Evolutionary conservation across 768 basidiomycete species (phyloP).

Genomic region (Lactarius pseudohatsudake): DNA sequence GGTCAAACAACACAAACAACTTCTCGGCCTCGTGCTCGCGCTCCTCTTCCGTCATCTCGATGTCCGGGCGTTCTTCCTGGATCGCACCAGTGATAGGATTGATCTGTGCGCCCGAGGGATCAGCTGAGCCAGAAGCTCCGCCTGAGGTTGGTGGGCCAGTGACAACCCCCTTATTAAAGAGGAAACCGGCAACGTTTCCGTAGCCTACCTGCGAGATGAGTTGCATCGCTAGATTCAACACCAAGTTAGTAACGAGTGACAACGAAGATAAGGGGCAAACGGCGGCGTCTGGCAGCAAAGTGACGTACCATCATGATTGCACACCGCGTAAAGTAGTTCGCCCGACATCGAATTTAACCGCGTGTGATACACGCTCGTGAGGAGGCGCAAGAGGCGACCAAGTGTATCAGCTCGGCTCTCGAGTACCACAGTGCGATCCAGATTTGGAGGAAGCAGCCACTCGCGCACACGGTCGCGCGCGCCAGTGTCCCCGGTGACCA

Average conservation of each 20-base stretch:
- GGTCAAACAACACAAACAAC: conserved; percentile 87
- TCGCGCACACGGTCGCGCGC: conserved; percentile 58
- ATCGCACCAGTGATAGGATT: conserved; percentile 88
- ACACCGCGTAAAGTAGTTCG: conserved; percentile 83
- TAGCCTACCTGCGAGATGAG: conserved; percentile 86
- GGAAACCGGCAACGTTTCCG: conserved; percentile 92
- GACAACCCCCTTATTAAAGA: conserved; percentile 88
- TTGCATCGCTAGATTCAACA: conserved; percentile 49
- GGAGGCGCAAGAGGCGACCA: conserved; percentile 76
- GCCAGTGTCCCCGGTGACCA: conserved; percentile 63
- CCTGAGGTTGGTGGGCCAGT: conserved; percentile 49
- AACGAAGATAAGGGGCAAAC: neutral
- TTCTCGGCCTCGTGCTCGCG: conserved; percentile 92
- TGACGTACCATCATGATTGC: conserved; percentile 66
- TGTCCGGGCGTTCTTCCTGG: conserved; percentile 38
- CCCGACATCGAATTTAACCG: conserved; percentile 76
- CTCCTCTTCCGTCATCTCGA: conserved; percentile 90
- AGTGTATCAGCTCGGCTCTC: conserved; percentile 72
- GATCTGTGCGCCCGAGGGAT: conserved; percentile 48
- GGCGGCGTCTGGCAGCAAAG: neutral
- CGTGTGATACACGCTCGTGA: conserved; percentile 70
- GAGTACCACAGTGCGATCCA: conserved; percentile 78
- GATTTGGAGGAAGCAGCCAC: conserved; percentile 69
- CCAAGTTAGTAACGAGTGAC: conserved; percentile 17
- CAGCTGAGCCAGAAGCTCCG: conserved; percentile 33